Base-by-base conservation (phyloP, 2,329 filamentous ascomycete species). In the Torrubiellomyces zombiae region DNA sequence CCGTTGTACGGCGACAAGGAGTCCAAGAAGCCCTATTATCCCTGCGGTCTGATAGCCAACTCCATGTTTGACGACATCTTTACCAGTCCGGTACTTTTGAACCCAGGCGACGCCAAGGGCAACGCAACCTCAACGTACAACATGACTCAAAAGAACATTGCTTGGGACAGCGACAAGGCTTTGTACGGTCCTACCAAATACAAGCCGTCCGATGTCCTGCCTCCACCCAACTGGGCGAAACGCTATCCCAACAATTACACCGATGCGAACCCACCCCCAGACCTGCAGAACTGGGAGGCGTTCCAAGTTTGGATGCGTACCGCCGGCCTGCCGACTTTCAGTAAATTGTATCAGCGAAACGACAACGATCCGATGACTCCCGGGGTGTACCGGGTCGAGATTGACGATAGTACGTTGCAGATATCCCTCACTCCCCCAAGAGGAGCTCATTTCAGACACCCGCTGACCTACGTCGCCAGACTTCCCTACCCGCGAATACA, bases 291-390 rank as follows among this genome's bases (percentile, higher is more conserved):
- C 1, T 75, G 82, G 54, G 78, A 93, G 48, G 71, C 73, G 21
- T 92, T 98, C 50, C 85, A 94, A 54, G 85, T 95, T 13, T 98
- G 89, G 89, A 98, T 98, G 89, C 74, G 89, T 39, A 92, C 91
- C 2, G 89, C 89, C 14, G 89, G 86, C 29, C 56, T 95, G 40
- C 89, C 89, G 1, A 77, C 76, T 5, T 98, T 98, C 48, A 93
- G 80, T 65, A 98, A 98, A 57, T 60, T 98, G 23, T 81, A 82
- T 22, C 68, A 76, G 49, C 68, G 83, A 31, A 94, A 94, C 44
- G 76, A 93, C 45, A 60, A 59, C 1, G 55, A 63, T 2, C 47
- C 56, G 1, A 76, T 98, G 76, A 41, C 46, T 17, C 44, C 56
- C 10, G 89, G 86, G 15, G 68, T 55, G 12, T 98, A 98, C 48